A percentile compares a stretch with the other conserved stretches of the same genome.
These are phyloP conservation scores for Yueomyces sinensis DNA, from an alignment of 805 yeast genomes.

Conservation along the genomic window DNA sequence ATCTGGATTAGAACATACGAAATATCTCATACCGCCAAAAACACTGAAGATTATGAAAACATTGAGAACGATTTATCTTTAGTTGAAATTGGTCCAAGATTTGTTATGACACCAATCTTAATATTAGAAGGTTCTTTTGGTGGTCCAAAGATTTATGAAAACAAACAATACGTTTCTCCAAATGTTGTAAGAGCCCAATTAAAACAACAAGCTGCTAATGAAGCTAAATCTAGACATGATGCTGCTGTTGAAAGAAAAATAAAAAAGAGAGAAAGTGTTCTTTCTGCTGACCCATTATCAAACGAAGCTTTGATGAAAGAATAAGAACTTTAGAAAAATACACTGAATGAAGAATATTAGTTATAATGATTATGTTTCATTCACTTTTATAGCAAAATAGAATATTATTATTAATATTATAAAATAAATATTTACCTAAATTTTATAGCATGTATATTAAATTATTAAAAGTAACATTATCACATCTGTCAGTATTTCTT, in stretches of 20 bases:
- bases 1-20: constrained; percentile 95
- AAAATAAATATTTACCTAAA: too few relatives aligned
- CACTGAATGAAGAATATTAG: too few relatives aligned
- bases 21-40: constrained; percentile 49
- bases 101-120: constrained; percentile 82
- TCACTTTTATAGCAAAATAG: not conserved
- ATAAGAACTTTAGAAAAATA: too few relatives aligned
- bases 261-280: constrained; percentile 58
- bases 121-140: constrained; percentile 94
- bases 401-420: too few relatives aligned
- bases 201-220: constrained; percentile 66
- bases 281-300: constrained; percentile 72
- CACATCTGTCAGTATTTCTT: too few relatives aligned
- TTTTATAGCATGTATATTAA: not conserved
- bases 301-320: constrained; percentile 62
- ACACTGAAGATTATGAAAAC: constrained; percentile 39
- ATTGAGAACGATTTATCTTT: constrained; percentile 52
- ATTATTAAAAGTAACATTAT: too few relatives aligned
- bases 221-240: constrained; percentile 66
- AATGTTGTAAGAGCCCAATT: constrained; percentile 85
- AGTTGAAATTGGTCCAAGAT: constrained; percentile 94
- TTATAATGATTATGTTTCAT: too few relatives aligned
- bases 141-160: constrained; percentile 95
- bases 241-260: constrained; percentile 67
- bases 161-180: constrained; percentile 93